These are phyloP conservation scores for Rhizodiscina lignyota DNA, from an alignment of 495 filamentous ascomycete species.

Conservation along the genomic window DNA sequence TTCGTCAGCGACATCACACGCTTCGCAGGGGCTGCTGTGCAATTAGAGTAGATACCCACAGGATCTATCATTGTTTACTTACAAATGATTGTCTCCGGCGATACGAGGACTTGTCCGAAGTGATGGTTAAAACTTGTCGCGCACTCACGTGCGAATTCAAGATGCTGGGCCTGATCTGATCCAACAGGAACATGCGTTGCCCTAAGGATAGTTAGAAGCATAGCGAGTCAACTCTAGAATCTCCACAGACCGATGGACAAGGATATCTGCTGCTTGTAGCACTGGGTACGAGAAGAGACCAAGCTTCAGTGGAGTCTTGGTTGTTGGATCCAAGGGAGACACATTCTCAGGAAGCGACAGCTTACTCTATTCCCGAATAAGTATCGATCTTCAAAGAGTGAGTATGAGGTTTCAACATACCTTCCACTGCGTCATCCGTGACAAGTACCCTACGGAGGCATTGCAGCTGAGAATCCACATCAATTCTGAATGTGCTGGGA, in stretches of 20 bases:
- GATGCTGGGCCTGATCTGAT: conserved; percentile 81
- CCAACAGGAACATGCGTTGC: conserved; percentile 94
- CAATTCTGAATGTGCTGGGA: conserved; percentile 66
- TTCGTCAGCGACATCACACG: conserved; percentile 78
- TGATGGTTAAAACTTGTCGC: conserved; percentile 70
- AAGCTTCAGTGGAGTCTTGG: conserved; percentile 49
- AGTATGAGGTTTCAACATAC: too few relatives aligned
- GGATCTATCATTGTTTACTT: conserved; percentile 13
- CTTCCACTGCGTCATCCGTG: conserved; percentile 98
- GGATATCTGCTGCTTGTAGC: conserved; percentile 85
- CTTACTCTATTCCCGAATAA: too few relatives aligned
- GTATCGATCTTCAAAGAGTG: too few relatives aligned
- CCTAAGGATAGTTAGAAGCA: conserved; percentile 20
- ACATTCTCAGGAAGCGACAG: conserved; percentile 38
- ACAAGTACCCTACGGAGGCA: conserved; percentile 75
- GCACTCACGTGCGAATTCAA: conserved; percentile 77
- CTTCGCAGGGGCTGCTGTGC: conserved; percentile 46
- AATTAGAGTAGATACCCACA: conserved; percentile 3
- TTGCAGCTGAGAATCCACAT: conserved; percentile 93
- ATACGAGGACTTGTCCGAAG: conserved; percentile 44
- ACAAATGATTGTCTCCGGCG: conserved; percentile 66
- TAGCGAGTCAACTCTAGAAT: background rate
- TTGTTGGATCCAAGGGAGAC: conserved; percentile 31
- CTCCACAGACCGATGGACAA: conserved; percentile 52
- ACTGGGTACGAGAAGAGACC: conserved; percentile 97